These are phyloP conservation scores for Nitzschia sp. DNA, from an alignment of 108 stramenopile genomes.

Conservation along the genomic window DNA sequence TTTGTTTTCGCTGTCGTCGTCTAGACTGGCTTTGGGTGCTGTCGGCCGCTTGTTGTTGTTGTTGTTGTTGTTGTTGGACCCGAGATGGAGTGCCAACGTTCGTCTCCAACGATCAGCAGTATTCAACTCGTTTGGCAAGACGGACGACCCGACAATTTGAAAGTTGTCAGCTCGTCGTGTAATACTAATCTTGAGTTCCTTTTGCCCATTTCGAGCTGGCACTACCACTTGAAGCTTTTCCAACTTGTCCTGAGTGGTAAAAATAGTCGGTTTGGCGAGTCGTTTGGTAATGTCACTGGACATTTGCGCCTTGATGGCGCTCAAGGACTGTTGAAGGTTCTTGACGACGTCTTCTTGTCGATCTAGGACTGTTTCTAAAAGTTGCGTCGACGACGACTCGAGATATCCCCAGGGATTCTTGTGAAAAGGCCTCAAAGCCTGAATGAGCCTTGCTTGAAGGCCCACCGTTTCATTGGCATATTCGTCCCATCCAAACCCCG, in stretches of 20 bases:
- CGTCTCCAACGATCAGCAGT: slow-evolving; percentile 47
- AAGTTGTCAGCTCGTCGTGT: slow-evolving; percentile 56
- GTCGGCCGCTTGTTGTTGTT: neutral
- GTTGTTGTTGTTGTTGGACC: neutral
- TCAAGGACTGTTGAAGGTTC: slow-evolving; percentile 28
- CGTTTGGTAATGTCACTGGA: slow-evolving; percentile 30
- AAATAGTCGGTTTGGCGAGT: slow-evolving; percentile 38
- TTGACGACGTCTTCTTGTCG: slow-evolving; percentile 41
- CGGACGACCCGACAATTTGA: slow-evolving; percentile 44
- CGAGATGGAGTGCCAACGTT: neutral
- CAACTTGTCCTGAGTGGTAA: slow-evolving; percentile 58
- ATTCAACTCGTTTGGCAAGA: slow-evolving; percentile 50
- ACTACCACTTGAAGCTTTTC: slow-evolving; percentile 47
- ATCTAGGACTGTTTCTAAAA: slow-evolving; percentile 55
- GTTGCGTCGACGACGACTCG: slow-evolving; percentile 26
- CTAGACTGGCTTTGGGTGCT: neutral
- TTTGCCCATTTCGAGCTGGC: neutral
- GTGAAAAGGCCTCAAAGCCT: slow-evolving; percentile 22
- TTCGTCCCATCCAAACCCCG: slow-evolving; percentile 81
- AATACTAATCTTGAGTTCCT: slow-evolving; percentile 29
- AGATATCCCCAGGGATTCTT: slow-evolving; percentile 49
- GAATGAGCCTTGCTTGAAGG: slow-evolving; percentile 31
- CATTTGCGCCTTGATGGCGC: slow-evolving; percentile 23
- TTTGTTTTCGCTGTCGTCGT: neutral
- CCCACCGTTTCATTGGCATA: slow-evolving; percentile 69